phyloP scores from a whole-genome alignment of 495 filamentous ascomycete genomes.

The Tuber borchii region DNA sequence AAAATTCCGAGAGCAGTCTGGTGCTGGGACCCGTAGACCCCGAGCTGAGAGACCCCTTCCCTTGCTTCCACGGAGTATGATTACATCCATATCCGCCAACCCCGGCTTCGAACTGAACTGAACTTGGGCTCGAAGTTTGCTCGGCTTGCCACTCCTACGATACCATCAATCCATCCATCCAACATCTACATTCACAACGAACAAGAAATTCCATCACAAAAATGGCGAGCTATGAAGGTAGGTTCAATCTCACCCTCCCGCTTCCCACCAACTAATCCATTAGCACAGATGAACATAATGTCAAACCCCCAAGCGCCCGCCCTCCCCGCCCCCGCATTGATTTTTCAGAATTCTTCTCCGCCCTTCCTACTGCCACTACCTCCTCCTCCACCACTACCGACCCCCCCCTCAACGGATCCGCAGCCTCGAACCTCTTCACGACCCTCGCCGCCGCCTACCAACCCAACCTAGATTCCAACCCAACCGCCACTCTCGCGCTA shows the following conservation, averaged over 20 bases:
- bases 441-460: conserved; percentile 48
- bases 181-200: not conserved
- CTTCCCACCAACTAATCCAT: conserved; percentile 8
- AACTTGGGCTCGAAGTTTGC: not conserved
- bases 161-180: too few species aligned
- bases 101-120: not conserved
- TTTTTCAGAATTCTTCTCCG: conserved; percentile 79
- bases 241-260: conserved; percentile 11
- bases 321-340: conserved; percentile 60
- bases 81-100: not conserved
- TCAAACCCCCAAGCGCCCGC: conserved; percentile 46
- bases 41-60: not conserved
- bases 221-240: conserved; percentile 58
- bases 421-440: conserved; percentile 46
- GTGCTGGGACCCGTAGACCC: not conserved
- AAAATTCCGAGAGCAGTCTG: not conserved
- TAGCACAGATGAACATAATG: conserved; percentile 77
- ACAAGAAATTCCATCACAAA: conserved; percentile 1
- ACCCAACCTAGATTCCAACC: conserved; percentile 16
- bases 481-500: conserved; percentile 51
- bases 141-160: not conserved
- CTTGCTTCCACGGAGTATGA: not conserved
- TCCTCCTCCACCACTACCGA: conserved; percentile 43
- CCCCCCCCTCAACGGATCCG: not conserved
- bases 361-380: conserved; percentile 59